These are phyloP conservation scores for Candida nitratophila DNA, from an alignment of 805 yeast species.

Conservation along the genomic window DNA sequence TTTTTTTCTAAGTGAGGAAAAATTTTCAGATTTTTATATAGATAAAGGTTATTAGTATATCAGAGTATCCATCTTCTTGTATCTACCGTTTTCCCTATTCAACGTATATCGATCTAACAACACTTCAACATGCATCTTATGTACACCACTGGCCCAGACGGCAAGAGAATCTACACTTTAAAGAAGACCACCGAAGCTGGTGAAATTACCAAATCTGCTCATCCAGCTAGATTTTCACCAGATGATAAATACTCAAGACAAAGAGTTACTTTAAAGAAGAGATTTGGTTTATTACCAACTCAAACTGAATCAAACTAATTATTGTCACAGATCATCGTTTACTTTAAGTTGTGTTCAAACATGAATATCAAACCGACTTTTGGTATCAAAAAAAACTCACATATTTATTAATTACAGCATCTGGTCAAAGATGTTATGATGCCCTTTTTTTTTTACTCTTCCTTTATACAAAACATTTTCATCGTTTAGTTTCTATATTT, in stretches of 20 bases:
- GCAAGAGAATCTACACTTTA: slow-evolving; percentile 92
- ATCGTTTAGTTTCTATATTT: no score
- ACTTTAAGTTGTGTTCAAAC: background rate
- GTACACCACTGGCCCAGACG: slow-evolving; percentile 94
- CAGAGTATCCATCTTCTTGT: no score
- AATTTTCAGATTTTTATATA: background rate
- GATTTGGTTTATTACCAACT: slow-evolving; percentile 83
- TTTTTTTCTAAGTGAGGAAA: slow-evolving; percentile 1
- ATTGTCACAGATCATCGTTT: background rate
- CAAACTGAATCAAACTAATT: slow-evolving; percentile 33
- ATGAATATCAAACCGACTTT: no score
- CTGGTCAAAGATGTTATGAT: no score
- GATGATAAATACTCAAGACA: slow-evolving; percentile 99
- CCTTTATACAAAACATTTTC: no score
- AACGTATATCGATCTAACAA: background rate
- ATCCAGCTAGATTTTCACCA: slow-evolving; percentile 99
- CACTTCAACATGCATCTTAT: slow-evolving; percentile 78
- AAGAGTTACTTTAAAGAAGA: slow-evolving; percentile 95
- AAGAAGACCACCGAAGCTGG: slow-evolving; percentile 76
- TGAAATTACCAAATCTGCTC: slow-evolving; percentile 97
- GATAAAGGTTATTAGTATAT: no score
- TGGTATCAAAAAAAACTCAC: no score
- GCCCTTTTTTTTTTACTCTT: no score
- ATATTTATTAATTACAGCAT: no score
- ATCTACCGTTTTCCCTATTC: no score